phyloP scores from a whole-genome alignment of 768 basidiomycete genomes.

The Trametes cingulata region DNA sequence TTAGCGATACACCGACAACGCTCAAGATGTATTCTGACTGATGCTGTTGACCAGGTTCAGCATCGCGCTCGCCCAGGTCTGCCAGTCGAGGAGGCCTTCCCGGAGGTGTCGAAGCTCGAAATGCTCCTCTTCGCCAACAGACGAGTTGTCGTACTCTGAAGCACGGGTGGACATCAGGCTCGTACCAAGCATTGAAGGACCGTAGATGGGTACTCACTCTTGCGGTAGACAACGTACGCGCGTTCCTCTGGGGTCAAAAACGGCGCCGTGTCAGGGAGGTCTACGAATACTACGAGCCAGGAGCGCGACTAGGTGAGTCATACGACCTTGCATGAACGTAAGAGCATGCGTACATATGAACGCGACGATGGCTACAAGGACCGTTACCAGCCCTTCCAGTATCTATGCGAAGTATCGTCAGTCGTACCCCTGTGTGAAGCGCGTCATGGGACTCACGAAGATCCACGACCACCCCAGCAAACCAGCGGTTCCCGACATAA shows the following conservation, averaged over 20 bases:
- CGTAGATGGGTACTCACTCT: background rate
- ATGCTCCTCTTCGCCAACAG: constrained; percentile 60
- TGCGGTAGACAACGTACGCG: constrained; percentile 38
- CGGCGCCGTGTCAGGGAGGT: constrained; percentile 57
- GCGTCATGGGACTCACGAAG: constrained; percentile 19
- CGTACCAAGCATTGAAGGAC: background rate
- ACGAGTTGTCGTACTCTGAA: constrained; percentile 47
- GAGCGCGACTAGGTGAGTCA: background rate
- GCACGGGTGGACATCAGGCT: background rate
- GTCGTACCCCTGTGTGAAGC: background rate
- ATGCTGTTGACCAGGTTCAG: constrained; percentile 32
- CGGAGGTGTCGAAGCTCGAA: constrained; percentile 55
- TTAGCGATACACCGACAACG: background rate
- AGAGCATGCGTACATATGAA: background rate
- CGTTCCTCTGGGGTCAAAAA: constrained; percentile 65
- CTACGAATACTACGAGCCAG: constrained; percentile 50
- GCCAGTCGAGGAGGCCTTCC: constrained; percentile 60
- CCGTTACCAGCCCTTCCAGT: constrained; percentile 62
- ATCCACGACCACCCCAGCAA: constrained; percentile 34
- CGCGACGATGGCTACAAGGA: constrained; percentile 51
- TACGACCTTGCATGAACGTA: no score
- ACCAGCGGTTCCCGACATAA: constrained; percentile 31
- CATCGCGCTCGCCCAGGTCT: constrained; percentile 43
- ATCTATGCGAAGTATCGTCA: constrained; percentile 40
- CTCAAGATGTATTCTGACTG: background rate